Evolutionary conservation across 345 rosid genomes (phyloP), one percentile per base, ranked within the genome.

Genomic region (Kandelia obovata): DNA sequence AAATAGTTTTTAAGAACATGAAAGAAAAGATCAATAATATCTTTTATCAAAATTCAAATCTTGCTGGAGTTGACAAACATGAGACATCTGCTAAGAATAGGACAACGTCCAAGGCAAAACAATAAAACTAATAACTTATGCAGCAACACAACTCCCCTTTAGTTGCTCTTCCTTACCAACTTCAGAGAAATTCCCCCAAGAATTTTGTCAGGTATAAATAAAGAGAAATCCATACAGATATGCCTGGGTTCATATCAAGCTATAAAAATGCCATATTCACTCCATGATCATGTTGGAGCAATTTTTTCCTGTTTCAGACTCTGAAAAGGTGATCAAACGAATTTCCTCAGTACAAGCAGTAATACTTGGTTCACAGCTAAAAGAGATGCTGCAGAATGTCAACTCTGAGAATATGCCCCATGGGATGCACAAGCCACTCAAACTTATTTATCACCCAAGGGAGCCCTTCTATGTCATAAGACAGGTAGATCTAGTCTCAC

Each of bases 401-500:
- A 72, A 74, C 63, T 75, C 90, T 21, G 81, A 74, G 69, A 84
- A 78, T 31, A 52, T 59, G 61, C 78, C 82, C 72, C 82, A 64
- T 39, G 84, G 83, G 57, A 80, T 66, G 75, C 68, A 37, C 73
- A 84, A 83, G 69, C 87, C 90, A 25, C 79, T 88, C 77, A 91
- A 80, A 75, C 88, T 91, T 61, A 84, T 79, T 61, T 85, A 88
- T 82, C 89, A 91, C 63, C 91, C 84, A 1, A 83, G 82, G 66
- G 89, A 85, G 75, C 82, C 98, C 53, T 89, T 91, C 77, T 91
- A 89, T 77, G 85, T 91, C 74, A 84, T 83, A 80, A 89, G 78
- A 82, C 88, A 88, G 98, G 97, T 91, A 82, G 52, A 0, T 11
- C 31, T 15, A 27, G 17, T 23, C 30, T 25, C 19, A 2, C 6